A percentile compares a stretch with the other conserved stretches of the same genome.
Conservation (phyloP, 129 eudicot genomes). For the Mikania micrantha region DNA sequence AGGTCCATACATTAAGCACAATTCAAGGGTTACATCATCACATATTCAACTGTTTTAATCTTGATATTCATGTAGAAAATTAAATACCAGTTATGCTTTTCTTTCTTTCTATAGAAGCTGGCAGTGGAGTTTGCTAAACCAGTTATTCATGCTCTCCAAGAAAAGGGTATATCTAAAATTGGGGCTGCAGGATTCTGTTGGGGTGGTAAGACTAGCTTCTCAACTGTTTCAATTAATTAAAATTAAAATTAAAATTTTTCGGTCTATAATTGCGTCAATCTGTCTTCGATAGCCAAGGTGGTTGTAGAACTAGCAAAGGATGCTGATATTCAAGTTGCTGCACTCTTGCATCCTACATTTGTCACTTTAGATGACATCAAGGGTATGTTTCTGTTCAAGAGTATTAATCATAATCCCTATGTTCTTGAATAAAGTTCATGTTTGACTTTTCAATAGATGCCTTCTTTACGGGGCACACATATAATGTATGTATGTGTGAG, state of each 20-base stretch:
- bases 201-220: conserved; percentile 54
- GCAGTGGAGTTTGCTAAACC: conserved; percentile 8
- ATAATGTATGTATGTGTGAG: too few species aligned
- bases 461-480: too few species aligned
- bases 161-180: conserved; percentile 54
- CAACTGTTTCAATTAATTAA: neutral
- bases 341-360: conserved; percentile 62
- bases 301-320: conserved; percentile 35
- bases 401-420: neutral
- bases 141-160: conserved; percentile 43
- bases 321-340: conserved; percentile 43
- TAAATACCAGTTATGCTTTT: neutral
- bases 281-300: conserved; percentile 27
- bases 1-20: too few species aligned
- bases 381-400: conserved; percentile 33
- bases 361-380: conserved; percentile 51
- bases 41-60: too few species aligned
- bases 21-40: too few species aligned
- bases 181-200: conserved; percentile 90
- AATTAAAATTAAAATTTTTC: too few species aligned
- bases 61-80: neutral
- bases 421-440: too few species aligned
- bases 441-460: too few species aligned
- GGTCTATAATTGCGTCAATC: neutral
- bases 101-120: neutral